Evolutionary conservation across 805 yeast species (phyloP), one percentile per base, ranked within the genome.

Genomic region (Candida quercuum): DNA sequence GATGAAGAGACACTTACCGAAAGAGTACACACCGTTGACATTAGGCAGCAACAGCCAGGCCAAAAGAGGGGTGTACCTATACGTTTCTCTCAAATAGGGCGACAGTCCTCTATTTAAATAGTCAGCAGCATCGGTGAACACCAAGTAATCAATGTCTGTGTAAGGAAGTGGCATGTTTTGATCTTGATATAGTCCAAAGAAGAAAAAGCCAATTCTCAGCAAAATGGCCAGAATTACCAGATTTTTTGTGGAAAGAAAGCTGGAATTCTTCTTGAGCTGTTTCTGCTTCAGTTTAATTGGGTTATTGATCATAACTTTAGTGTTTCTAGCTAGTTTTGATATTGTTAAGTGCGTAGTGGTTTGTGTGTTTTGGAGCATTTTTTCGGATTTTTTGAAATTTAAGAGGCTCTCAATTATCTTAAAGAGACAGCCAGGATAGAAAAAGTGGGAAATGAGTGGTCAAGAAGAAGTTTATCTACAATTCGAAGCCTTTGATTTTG

Each of bases 111-210:
- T 39, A 46, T 67, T 67, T 9, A 87, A 84, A 52, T 74, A 86
- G 26, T 67, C 62, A 2, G 97, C 78, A 8, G 99, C 98, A 64
- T 93, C 98, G 3, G 95, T 78, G 57, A 93, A 93, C 33, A 93
- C 99, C 56, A 78, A 69, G 61, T 93, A 93, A 60, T 93, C 99
- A 34, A 93, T 84, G 52, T 93, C 99, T 0, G 99, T 93, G 64
- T 87, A 93, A 45, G 83, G 81, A 15, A 89, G 83, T 10, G 77
- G 76, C 77, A 86, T 75, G 46, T 76, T 61, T 5, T 74, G 70
- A 60, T 93, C 99, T 59, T 93, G 99, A 57, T 85, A 88, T 2
- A 84, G 59, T 0, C 99, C 98, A 63, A 76, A 93, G 4, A 65
- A 47, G 48, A 87, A 77, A 52, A 91, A 83, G 3, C 65, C 82